Conservation (phyloP, 768 basidiomycete species). For the Pleurotus giganteus region DNA sequence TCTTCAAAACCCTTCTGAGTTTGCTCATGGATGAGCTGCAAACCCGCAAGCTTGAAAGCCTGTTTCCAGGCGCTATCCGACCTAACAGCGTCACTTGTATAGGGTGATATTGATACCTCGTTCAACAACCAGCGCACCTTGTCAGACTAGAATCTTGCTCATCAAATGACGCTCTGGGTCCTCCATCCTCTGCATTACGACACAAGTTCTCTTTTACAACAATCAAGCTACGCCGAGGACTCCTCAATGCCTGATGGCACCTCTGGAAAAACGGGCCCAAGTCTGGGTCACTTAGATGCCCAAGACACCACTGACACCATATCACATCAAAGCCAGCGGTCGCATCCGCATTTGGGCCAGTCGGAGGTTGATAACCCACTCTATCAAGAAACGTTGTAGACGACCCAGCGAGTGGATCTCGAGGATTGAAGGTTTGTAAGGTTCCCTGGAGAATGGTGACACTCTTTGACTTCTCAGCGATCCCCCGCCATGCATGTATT, state of each 20-base stretch:
- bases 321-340: constrained; percentile 81
- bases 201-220: constrained; percentile 94
- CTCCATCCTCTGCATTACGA: constrained; percentile 48
- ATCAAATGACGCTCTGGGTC: constrained; percentile 63
- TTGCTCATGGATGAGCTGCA: constrained; percentile 69
- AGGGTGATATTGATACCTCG: constrained; percentile 3
- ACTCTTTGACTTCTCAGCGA: constrained; percentile 60
- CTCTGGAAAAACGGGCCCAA: constrained; percentile 74
- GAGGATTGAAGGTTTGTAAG: constrained; percentile 80
- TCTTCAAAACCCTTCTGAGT: constrained; percentile 81
- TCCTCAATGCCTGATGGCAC: constrained; percentile 59
- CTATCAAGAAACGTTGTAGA: constrained; percentile 55
- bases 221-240: constrained; percentile 53
- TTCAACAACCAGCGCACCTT: constrained; percentile 44
- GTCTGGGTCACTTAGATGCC: constrained; percentile 77
- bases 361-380: constrained; percentile 56
- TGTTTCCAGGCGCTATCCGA: constrained; percentile 82
- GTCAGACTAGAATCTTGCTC: constrained; percentile 88
- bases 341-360: constrained; percentile 41
- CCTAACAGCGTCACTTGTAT: constrained; percentile 50
- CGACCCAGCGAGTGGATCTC: constrained; percentile 50
- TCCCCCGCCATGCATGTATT: constrained; percentile 58
- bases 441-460: constrained; percentile 80
- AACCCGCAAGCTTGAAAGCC: constrained; percentile 70
- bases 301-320: constrained; percentile 98